phyloP scores from a whole-genome alignment of 371 early-diverging fungal genomes.

The Mortierella sp. region DNA sequence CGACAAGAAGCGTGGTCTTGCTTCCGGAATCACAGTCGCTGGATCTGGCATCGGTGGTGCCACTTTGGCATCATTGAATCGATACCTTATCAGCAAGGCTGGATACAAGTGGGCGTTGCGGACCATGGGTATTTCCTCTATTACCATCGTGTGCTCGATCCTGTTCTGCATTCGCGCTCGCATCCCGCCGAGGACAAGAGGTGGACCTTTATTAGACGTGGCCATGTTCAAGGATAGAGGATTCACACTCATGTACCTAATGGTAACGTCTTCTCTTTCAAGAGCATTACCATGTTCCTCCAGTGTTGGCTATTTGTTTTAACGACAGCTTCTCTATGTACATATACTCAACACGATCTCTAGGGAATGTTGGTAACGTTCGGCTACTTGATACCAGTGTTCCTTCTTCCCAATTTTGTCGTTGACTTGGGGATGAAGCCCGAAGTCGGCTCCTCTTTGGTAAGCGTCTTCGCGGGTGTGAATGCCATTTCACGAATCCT shows the following conservation, averaged over 20 bases:
- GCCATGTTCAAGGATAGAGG: constrained; percentile 35
- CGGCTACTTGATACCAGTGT: constrained; percentile 32
- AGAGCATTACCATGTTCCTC: background rate
- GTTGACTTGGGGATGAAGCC: constrained; percentile 26
- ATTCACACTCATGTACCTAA: constrained; percentile 25
- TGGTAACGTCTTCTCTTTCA: constrained; percentile 7
- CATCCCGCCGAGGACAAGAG: constrained; percentile 31
- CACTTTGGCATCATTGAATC: constrained; percentile 67
- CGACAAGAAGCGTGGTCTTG: constrained; percentile 61
- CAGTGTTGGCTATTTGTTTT: background rate
- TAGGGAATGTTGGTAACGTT: constrained; percentile 40
- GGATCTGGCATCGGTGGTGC: constrained; percentile 84
- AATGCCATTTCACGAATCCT: constrained; percentile 59
- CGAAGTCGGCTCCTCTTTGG: constrained; percentile 15
- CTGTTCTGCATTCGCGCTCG: constrained; percentile 53
- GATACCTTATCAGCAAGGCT: constrained; percentile 57
- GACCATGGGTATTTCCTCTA: constrained; percentile 54
- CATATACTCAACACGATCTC: no score
- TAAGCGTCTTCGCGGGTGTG: constrained; percentile 57
- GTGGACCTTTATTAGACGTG: constrained; percentile 35
- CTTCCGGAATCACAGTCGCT: constrained; percentile 71
- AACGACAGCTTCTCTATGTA: no score
- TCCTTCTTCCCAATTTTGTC: constrained; percentile 48
- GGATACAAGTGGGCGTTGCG: constrained; percentile 69
- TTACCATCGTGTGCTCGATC: constrained; percentile 54